Base-by-base conservation (phyloP, 208 protist species). In the Crithidia expoeki region DNA sequence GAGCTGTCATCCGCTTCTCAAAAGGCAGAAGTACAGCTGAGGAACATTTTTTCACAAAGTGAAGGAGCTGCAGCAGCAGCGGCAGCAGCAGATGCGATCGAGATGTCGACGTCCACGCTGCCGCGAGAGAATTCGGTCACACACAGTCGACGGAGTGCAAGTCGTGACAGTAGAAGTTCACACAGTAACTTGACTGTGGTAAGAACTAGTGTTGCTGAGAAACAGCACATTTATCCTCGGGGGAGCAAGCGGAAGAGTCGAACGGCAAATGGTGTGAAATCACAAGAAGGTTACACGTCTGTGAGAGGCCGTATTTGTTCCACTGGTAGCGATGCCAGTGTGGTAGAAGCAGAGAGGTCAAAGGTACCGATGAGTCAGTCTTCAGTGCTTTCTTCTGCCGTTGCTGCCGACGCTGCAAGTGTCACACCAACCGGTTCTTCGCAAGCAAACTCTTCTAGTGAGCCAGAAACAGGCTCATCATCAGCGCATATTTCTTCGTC, bases 401-500 rank as follows among this genome's bases (percentile, higher is more conserved):
- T 40, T 40, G 36, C 36, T 12, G 36, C 36, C 5, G 36, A 5
- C 12, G 36, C 12, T 12, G 36, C 36, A 17, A 17, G 19, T 5
- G 44, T 5, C 10, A 17, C 10, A 49, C 10, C 10, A 17, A 12
- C 4, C 16, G 44, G 14, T 30, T 52, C 47, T 17, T 23, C 47
- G 10, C 4, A 9, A 2, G 21, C 55, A 19, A 21, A 60, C 17
- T 23, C 53, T 9, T 9, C n/a, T 10, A 36, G 17, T 25, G 32
- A 25, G 32, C 19, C 21, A 7, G 21, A 6, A 11, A 32, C 55
- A 27, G 16, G n/a, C 10, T 51, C 42, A 9, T 61, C 56, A 1
- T 44, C 56, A 11, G n/a, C 60, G 25, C 38, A 32, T 40, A 16
- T 28, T 38, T 56, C 61, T 25, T 47, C 60, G 0, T 23, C 69